Conservation (phyloP, 2,329 filamentous ascomycete genomes). For the Arthroderma sp. region DNA sequence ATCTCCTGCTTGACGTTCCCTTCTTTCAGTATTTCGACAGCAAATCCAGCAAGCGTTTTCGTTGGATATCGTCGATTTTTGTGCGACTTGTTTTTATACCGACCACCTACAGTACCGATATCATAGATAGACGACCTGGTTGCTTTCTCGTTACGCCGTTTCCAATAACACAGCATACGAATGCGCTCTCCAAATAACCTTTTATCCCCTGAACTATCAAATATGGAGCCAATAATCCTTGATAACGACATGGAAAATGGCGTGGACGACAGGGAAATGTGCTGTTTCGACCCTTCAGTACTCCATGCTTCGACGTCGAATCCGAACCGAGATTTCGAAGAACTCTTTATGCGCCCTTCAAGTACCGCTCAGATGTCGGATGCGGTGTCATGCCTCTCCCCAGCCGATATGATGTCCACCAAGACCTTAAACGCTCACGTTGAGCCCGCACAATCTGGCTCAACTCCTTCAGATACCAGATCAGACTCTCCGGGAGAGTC, state of each 20-base stretch:
- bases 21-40: no score
- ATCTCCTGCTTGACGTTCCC: no score
- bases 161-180: background rate
- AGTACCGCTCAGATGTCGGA: slow-evolving; percentile 7
- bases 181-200: slow-evolving; percentile 25
- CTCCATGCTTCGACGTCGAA: slow-evolving; percentile 18
- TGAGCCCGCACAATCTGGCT: slow-evolving; percentile 13
- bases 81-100: no score
- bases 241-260: slow-evolving; percentile 31
- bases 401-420: slow-evolving; percentile 4
- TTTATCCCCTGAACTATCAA: slow-evolving; percentile 26
- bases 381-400: slow-evolving; percentile 7
- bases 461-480: slow-evolving; percentile 26
- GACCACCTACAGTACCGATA: no score
- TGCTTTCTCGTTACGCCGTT: no score
- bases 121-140: no score
- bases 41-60: no score
- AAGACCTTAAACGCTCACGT: background rate
- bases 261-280: slow-evolving; percentile 30
- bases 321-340: slow-evolving; percentile 6
- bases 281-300: slow-evolving; percentile 22
- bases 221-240: slow-evolving; percentile 29
- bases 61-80: no score
- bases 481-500: slow-evolving; percentile 33
- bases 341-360: slow-evolving; percentile 8